Evolutionary conservation across 116 monocot genomes (phyloP), one percentile per base, ranked within the genome.

Genomic region (Dioscorea cayenensis): DNA sequence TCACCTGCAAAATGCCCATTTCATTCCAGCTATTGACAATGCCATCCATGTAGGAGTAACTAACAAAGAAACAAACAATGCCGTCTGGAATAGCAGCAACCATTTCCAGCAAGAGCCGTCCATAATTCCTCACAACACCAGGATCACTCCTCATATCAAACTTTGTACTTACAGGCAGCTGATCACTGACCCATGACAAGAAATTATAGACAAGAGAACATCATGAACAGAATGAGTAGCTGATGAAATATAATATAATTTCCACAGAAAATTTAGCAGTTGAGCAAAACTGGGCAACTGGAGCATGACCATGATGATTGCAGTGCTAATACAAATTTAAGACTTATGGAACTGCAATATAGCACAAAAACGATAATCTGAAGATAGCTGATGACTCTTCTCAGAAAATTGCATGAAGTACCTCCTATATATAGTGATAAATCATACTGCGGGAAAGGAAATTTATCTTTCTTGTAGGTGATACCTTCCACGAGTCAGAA

Each of bases 71-170:
- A 35, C 99, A 99, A 25, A 94, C 99, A 72, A 99, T 81, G 49
- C 99, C 99, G 82, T 99, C 99, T 66, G 99, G 99, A 38, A 94
- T 94, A 66, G 94, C 83, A 68, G 87, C 82, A 76, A 89, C 91
- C 99, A 99, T 99, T 84, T 99, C 99, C 64, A 99, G 72, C 71
- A 99, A 77, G 13, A 99, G 87, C 36, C 86, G 72, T 66, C 99
- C 99, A 83, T 99, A 94, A 64, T 99, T 99, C 67, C 94, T 89
- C 66, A 99, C 94, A 68, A 99, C 99, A 78, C 99, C 99, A 81
- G 94, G 99, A 85, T 99, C 99, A 70, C 99, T 91, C 36, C 93
- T 86, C 99, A 99, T 99, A 77, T 99, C 99, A 72, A 91, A 99
- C 78, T 99, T 99, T 60, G 99, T 99, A 79, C 99, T 99, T 20